A percentile compares a stretch with the other conserved stretches of the same genome.
These are phyloP conservation scores for Coniferiporia weirii DNA, from an alignment of 1,284 basidiomycete genomes.

Conservation along the genomic window DNA sequence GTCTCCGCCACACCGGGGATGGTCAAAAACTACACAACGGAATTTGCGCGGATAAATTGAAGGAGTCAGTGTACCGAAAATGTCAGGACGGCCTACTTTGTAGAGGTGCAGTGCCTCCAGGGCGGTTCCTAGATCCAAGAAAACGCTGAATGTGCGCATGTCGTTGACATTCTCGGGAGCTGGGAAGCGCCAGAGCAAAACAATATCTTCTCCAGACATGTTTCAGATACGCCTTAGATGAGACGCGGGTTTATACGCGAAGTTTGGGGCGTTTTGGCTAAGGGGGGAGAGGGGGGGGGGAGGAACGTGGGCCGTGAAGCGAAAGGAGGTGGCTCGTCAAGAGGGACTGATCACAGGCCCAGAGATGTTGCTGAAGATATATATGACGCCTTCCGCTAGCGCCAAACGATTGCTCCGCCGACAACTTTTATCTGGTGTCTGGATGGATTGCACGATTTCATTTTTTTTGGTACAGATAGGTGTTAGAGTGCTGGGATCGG, in stretches of 20 bases:
- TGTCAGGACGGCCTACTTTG: conserved; percentile 31
- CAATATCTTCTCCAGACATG: conserved; percentile 28
- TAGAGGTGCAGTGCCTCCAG: conserved; percentile 39
- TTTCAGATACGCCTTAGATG: not conserved
- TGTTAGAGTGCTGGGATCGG: not conserved
- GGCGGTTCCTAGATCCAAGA: conserved; percentile 31
- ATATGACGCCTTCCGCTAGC: not conserved
- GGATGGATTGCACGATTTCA: not conserved
- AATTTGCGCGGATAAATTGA: not conserved
- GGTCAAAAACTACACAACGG: conserved; percentile 45
- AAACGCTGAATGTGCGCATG: conserved; percentile 41
- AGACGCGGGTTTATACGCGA: not conserved
- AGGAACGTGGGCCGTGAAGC: not conserved
- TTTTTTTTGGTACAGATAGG: not conserved
- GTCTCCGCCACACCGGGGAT: conserved; percentile 39
- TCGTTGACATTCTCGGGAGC: conserved; percentile 32
- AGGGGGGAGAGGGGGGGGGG: not conserved
- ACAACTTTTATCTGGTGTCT: not conserved
- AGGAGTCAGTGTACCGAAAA: not conserved
- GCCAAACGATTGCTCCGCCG: not conserved
- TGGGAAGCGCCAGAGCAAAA: conserved; percentile 39
- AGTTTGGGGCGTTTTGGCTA: no score
- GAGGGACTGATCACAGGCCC: not conserved
- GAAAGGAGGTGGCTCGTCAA: not conserved
- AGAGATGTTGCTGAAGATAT: not conserved